Conservation (phyloP, 768 basidiomycete genomes). For the Termitomyces sp. region DNA sequence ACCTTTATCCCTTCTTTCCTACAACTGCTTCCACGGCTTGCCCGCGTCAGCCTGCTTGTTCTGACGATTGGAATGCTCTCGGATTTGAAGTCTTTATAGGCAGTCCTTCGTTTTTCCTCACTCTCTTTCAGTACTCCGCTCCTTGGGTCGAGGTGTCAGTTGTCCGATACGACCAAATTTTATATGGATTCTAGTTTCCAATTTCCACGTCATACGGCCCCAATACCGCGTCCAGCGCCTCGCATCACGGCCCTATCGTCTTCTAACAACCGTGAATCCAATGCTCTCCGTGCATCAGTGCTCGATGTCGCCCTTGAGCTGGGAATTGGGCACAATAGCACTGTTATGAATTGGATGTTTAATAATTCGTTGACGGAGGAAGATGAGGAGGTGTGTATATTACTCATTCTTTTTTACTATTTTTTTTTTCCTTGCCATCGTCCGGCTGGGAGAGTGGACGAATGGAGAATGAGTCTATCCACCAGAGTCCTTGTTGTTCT, state of each 20-base stretch:
- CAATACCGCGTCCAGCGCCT: conserved; percentile 17
- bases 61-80: conserved; percentile 1
- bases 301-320: conserved; percentile 68
- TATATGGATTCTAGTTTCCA: conserved; percentile 27
- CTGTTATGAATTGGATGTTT: conserved; percentile 71
- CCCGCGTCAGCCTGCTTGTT: background rate
- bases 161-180: background rate
- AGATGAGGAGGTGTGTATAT: conserved; percentile 39
- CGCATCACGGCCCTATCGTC: conserved; percentile 8
- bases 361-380: conserved; percentile 53
- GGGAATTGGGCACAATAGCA: conserved; percentile 51
- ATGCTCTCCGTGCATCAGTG: conserved; percentile 63
- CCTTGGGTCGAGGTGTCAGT: conserved; percentile 8
- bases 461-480: background rate
- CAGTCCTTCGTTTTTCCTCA: background rate
- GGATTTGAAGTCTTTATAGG: background rate
- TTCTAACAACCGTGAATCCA: conserved; percentile 41
- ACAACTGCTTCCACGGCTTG: background rate
- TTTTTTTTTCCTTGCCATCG: background rate
- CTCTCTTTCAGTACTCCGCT: conserved; percentile 5
- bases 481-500: background rate
- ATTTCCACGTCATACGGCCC: conserved; percentile 22
- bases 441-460: background rate
- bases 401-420: background rate
- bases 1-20: background rate